phyloP scores from a whole-genome alignment of 192 early-diverging fungal species.

The Backusella mclennaniae region DNA sequence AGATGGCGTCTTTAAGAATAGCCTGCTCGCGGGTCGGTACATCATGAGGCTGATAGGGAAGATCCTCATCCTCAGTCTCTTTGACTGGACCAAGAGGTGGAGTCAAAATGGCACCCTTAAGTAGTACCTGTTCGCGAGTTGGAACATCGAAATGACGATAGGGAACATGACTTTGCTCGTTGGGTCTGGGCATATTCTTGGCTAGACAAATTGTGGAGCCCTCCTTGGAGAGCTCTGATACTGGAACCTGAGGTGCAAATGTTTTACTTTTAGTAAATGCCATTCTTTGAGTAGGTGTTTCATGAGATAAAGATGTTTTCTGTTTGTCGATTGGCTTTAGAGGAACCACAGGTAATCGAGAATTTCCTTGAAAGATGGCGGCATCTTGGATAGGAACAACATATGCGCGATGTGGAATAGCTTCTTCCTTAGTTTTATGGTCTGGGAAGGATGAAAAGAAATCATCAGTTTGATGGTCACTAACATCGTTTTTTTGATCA shows the following conservation, averaged over 20 bases:
- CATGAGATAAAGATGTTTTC: not conserved
- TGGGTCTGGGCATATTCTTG: not conserved
- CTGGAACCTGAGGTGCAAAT: not conserved
- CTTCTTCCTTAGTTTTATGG: not conserved
- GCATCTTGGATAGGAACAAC: not conserved
- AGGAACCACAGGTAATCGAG: not conserved
- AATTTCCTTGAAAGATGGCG: not conserved
- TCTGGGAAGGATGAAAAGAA: not conserved
- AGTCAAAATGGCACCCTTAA: not conserved
- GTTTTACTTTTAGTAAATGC: not conserved
- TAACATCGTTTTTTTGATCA: not conserved
- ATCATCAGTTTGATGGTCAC: not conserved
- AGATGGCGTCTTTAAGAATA: not conserved
- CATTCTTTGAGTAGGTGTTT: not conserved
- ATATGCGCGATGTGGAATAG: not conserved
- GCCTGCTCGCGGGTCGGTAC: not conserved
- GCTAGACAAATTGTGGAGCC: not conserved
- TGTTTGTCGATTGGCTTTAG: not conserved
- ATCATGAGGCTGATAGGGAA: not conserved
- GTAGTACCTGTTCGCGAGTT: not conserved
- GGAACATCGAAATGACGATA: not conserved
- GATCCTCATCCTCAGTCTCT: not conserved
- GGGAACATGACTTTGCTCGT: not conserved
- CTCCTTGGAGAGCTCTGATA: not conserved
- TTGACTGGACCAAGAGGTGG: not conserved